Base-by-base conservation (phyloP, 2,329 filamentous ascomycete species). In the Sporothrix brasiliensis region DNA sequence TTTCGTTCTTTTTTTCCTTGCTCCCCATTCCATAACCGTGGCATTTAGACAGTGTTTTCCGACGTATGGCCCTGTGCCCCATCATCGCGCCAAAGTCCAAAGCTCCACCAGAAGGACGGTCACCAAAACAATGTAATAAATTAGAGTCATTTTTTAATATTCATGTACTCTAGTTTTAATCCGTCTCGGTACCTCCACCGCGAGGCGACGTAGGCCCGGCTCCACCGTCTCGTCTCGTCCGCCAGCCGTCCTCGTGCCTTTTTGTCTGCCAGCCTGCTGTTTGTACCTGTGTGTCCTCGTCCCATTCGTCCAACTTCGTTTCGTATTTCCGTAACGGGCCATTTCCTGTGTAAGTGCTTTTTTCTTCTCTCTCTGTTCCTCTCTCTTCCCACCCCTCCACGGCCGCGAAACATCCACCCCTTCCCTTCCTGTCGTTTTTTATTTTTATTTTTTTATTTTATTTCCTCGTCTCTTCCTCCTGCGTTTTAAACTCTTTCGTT, bases 201-300 rank as follows among this genome's bases (percentile, higher is more conserved):
- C 58, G 14, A 63, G 58, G 16, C 67, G 65, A 65, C 69, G 24
- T 61, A 69, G 54, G 67, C 56, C 56, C 63, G 56, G 56, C 68
- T 70, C 41, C 66, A 69, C 66, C 71, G 69, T 69, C 71, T 68
- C 71, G 56, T 52, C 47, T 24, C 47, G 27, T 39, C 63, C 63
- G 63, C 47, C 47, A 19, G 47, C 63, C 63, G 63, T 41, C 54
- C 41, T 49, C 54, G 49, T 56, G 30, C 34, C 34, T 21, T 30
- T 61, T 13, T 70, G 44, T 14, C 34, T 34, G 6, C 34, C 34
- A 7, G 34, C n/a, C 19, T 41, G 21, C 19, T n/a, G 41, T 27
- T 30, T 50, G 54, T 68, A 39, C 47, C 50, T 67, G 58, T 63
- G 58, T 63, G 58, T 63, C 58, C 21, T 47, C 34, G n/a, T 14